phyloP scores from a whole-genome alignment of 208 protist species.

The Leishmania lainsoni region DNA sequence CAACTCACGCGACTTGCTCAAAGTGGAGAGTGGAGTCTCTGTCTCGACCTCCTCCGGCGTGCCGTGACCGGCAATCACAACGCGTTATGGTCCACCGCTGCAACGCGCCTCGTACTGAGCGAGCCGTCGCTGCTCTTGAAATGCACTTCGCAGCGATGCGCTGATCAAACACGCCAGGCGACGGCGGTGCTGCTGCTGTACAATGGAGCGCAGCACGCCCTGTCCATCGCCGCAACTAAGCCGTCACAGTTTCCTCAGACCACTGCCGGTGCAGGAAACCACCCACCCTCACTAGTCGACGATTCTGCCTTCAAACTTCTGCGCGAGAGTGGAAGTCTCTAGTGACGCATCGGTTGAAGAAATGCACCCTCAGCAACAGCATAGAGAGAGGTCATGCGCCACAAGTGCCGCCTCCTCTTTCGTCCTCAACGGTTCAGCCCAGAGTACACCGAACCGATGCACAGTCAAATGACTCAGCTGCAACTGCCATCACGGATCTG shows the following conservation, averaged over 20 bases:
- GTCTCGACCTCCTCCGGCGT: constrained; percentile 15
- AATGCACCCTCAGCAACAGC: background rate
- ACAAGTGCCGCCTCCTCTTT: background rate
- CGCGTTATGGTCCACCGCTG: background rate
- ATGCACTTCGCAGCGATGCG: background rate
- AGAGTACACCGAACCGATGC: background rate
- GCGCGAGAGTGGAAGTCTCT: background rate
- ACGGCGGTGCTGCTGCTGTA: background rate
- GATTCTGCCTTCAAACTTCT: background rate
- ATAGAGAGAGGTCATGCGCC: background rate
- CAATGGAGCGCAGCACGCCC: background rate
- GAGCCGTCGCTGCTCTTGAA: background rate
- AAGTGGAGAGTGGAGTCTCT: constrained; percentile 11
- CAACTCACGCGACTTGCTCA: constrained; percentile 6
- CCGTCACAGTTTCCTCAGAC: background rate
- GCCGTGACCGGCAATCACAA: background rate
- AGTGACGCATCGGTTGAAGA: background rate
- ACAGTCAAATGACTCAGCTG: background rate
- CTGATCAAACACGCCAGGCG: background rate
- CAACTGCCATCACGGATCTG: background rate
- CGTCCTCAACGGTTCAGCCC: background rate
- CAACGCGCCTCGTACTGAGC: background rate
- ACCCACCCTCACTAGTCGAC: background rate
- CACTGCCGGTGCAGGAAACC: background rate
- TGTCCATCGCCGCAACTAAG: background rate